Base-by-base conservation (phyloP, 768 basidiomycete species). In the Mycena amicta region DNA sequence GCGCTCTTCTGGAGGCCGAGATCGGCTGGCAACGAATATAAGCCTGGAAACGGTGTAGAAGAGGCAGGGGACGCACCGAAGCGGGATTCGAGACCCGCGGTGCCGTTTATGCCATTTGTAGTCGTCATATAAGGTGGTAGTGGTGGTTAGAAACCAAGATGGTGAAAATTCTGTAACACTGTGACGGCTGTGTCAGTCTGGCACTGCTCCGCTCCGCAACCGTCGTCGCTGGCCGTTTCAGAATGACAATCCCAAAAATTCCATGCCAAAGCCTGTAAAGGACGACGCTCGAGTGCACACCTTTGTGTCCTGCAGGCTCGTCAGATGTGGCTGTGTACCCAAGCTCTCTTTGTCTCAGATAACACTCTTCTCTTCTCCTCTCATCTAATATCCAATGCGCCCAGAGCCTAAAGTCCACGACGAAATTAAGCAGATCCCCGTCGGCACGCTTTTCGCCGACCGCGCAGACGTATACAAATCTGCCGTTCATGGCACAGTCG, bases 61-160 rank as follows among this genome's bases (percentile, higher is more conserved):
- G 56, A 55, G 62, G 53, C 39, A 64, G 40, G 40, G 50, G 54
- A 78, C 84, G 64, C 63, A 90, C 90, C 82, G 73, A 93, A 89
- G 72, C 86, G 82, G 72, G 80, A 78, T 81, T 92, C 90, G 69
- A 92, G 77, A 77, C 82, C 86, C 74, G 81, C 74, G 70, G 75
- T 78, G 72, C 82, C 86, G 77, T 92, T 90, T 89, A 90, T 85
- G 43, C 12, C 22, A 82, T 85, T 84, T 85, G 89, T 90, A 92
- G 92, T 92, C 80, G 89, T 87, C 90, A 92, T 92, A 90, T 88
- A n/a, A n/a, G 8, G 22, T 25, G 12, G 23, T 27, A 23, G 47
- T 49, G 47, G 83, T 80, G 72, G 71, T 61, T 55, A 64, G 68
- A 59, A 45, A 57, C 41, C 43, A 37, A 56, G 26, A 56, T 26